A percentile compares a stretch with the other conserved stretches of the same genome.
Conservation (phyloP, 768 basidiomycete species). For the Tylopilus rubrobrunneus region DNA sequence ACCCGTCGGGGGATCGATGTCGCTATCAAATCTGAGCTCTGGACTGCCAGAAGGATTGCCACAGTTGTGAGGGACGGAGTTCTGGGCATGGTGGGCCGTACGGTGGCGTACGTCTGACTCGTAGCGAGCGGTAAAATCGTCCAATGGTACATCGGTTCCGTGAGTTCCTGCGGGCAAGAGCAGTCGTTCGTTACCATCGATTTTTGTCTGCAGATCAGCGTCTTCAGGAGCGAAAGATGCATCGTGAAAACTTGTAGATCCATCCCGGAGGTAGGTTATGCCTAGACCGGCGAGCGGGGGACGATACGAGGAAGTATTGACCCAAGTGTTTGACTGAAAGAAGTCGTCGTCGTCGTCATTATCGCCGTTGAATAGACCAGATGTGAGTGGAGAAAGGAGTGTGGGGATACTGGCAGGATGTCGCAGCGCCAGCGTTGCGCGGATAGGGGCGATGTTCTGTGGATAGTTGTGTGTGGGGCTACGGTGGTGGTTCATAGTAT, state of each 20-base stretch:
- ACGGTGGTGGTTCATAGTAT: conserved; percentile 26
- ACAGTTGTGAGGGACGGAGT: not conserved
- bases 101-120: not conserved
- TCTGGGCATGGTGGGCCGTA: not conserved
- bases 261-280: conserved; percentile 15
- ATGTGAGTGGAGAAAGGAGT: conserved; percentile 27
- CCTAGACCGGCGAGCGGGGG: conserved; percentile 26
- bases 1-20: conserved; percentile 7
- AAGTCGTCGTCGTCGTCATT: conserved; percentile 14
- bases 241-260: not conserved
- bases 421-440: conserved; percentile 33
- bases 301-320: conserved; percentile 4
- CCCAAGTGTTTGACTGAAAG: conserved; percentile 31
- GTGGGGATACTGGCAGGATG: conserved; percentile 17
- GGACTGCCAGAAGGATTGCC: not conserved
- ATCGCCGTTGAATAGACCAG: conserved; percentile 2
- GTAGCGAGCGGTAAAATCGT: not conserved
- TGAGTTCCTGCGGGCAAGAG: not conserved
- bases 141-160: not conserved
- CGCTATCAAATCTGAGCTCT: conserved; percentile 7
- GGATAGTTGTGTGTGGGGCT: conserved; percentile 22
- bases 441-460: conserved; percentile 3
- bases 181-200: conserved; percentile 1
- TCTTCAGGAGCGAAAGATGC: not conserved
- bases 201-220: conserved; percentile 1